phyloP scores from a whole-genome alignment of 1,284 basidiomycete genomes.

The Trichosporon inkin region DNA sequence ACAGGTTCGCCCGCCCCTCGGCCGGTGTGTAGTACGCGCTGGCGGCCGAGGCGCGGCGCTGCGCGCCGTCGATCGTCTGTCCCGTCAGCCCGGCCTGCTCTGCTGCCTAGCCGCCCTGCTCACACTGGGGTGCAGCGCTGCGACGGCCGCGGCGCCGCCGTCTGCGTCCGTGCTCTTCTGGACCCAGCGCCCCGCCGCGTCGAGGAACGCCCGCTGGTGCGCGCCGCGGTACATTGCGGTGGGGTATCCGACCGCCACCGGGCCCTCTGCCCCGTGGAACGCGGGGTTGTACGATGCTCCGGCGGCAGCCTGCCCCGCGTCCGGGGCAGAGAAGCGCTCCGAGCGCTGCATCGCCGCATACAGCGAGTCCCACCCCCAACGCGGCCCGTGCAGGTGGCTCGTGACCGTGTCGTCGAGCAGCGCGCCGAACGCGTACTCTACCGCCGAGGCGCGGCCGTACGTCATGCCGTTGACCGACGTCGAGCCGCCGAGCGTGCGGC shows the following conservation, averaged over 20 bases:
- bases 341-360: constrained; percentile 58
- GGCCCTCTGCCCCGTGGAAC: constrained; percentile 58
- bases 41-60: constrained; percentile 51
- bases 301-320: constrained; percentile 53
- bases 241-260: constrained; percentile 55
- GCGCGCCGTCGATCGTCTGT: constrained; percentile 29
- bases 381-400: constrained; percentile 41
- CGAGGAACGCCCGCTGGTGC: constrained; percentile 57
- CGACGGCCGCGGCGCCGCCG: constrained; percentile 59
- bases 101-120: too few species aligned
- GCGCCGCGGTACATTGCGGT: constrained; percentile 58
- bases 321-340: constrained; percentile 59
- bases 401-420: constrained; percentile 47
- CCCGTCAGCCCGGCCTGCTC: too few species aligned
- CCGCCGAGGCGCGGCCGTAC: constrained; percentile 58
- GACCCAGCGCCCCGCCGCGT: constrained; percentile 40
- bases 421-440: constrained; percentile 58
- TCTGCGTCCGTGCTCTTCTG: constrained; percentile 54
- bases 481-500: constrained; percentile 27
- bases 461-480: constrained; percentile 31
- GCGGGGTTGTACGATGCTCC: constrained; percentile 50
- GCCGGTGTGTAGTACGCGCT: constrained; percentile 53
- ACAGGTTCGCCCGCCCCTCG: constrained; percentile 59
- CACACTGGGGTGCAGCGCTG: constrained; percentile 51
- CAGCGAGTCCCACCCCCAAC: constrained; percentile 60